Conservation (phyloP, 2,329 filamentous ascomycete species). For the Chalara sp. region DNA sequence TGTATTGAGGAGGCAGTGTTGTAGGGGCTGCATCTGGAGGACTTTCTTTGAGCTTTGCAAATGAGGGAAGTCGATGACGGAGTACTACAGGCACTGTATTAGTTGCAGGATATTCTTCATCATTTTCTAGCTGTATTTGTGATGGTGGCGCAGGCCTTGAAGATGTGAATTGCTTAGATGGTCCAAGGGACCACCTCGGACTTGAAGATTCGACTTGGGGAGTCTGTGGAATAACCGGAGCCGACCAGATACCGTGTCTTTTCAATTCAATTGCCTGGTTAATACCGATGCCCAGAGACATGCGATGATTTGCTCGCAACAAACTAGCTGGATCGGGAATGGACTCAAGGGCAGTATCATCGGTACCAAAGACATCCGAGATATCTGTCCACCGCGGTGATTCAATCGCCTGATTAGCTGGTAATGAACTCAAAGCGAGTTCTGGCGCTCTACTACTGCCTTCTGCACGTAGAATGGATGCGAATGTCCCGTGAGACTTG, state of each 20-base stretch:
- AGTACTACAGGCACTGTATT: not conserved
- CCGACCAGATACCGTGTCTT: conserved; percentile 14
- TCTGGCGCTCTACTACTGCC: not conserved
- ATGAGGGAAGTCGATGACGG: not conserved
- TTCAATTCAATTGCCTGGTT: conserved; percentile 14
- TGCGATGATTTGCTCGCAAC: not conserved
- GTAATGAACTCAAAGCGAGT: not conserved
- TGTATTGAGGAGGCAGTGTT: not conserved
- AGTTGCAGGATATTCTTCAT: not conserved
- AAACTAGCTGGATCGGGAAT: not conserved
- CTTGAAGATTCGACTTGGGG: not conserved
- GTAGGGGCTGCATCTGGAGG: not conserved
- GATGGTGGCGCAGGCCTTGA: not conserved
- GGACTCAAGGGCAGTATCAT: not conserved
- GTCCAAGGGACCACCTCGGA: not conserved
- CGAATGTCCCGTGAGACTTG: conserved; percentile 39
- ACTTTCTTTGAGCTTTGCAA: not conserved
- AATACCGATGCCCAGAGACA: conserved; percentile 12
- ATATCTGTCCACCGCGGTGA: conserved; percentile 3
- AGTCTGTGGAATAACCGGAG: conserved; percentile 3
- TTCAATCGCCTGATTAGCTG: not conserved
- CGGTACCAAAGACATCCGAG: conserved; percentile 11
- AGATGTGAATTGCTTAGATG: not conserved
- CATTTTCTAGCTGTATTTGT: not conserved
- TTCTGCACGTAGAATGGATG: conserved; percentile 30